Percentiles rank a stretch among this genome's conserved stretches.
phyloP scores from a whole-genome alignment of 2,329 filamentous ascomycete species.

The Colletotrichum cuscutae region DNA sequence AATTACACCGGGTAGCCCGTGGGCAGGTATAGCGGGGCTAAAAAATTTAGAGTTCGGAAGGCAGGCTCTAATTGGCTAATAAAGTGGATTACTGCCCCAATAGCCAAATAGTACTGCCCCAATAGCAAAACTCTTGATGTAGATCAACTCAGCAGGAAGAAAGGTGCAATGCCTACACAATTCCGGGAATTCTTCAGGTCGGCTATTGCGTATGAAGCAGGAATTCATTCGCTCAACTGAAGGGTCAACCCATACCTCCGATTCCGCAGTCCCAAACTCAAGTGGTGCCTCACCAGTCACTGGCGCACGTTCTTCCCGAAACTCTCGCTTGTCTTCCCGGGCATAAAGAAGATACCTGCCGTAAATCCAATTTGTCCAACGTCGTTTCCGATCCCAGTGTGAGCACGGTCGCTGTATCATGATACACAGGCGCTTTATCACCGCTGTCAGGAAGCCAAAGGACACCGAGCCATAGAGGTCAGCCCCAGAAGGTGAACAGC shows the following conservation, averaged over 20 bases:
- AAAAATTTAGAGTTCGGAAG: too few species aligned
- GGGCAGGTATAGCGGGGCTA: too few species aligned
- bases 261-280: not conserved
- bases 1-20: too few species aligned
- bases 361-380: not conserved
- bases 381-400: not conserved
- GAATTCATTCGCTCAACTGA: not conserved
- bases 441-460: not conserved
- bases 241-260: conserved; percentile 9
- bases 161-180: not conserved
- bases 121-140: too few species aligned
- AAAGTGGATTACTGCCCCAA: too few species aligned
- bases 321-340: not conserved
- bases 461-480: conserved; percentile 1
- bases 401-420: conserved; percentile 7
- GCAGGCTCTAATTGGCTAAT: too few species aligned
- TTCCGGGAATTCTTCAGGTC: too few species aligned
- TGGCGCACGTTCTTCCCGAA: not conserved
- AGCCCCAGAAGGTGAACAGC: not conserved
- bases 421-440: not conserved
- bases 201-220: not conserved
- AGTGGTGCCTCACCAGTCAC: not conserved
- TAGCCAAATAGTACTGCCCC: too few species aligned
- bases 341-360: not conserved
- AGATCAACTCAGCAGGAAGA: not conserved